Evolutionary conservation across 352 stramenopile species (phyloP), one percentile per base, ranked within the genome.

Genomic region (Plasmopara viticola): DNA sequence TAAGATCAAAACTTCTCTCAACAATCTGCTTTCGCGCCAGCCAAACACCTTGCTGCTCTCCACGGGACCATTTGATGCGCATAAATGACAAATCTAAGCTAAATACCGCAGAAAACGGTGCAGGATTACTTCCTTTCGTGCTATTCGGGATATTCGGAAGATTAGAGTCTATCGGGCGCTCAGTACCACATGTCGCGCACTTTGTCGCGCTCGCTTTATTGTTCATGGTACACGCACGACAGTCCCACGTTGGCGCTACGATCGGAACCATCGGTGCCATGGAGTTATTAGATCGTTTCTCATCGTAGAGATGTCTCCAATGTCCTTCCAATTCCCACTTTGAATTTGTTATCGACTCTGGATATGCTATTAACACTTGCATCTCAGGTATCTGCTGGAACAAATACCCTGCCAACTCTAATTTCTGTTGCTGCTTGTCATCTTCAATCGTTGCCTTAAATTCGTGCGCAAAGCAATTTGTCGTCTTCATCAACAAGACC

Each of bases 21-120:
- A 72, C 35, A 10, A 28, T 30, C 48, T 83, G 55, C 62, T 74
- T 71, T 18, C 60, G 67, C 3, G 84, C 84, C 14, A 94, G 52
- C 84, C 84, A 94, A 3, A 89, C 75, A 29, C 84, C 84, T 34
- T 84, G 72, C 44, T 93, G 76, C 35, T 94, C 84, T 0, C 84
- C 84, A 20, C 84, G 78, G 17, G 80, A 90, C 84, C 84, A 94
- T 31, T 59, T 72, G 40, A 94, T 61, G 9, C 80, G 68, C 80
- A 93, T 86, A 55, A 94, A 90, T 2, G 69, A 79, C 43, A 76
- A 62, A 37, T 55, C 78, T 41, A 65, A 55, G 44, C 81, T 65
- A 28, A 90, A 83, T 4, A 72, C 60, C 2, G 77, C 84, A 28
- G 62, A 63, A 35, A 92, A 90, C 9, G 84, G 84, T 9, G 84